Evolutionary conservation across 176 grass and related monocot genomes (phyloP), one percentile per base, ranked within the genome.

Genomic region (Alopecurus myosuroides): DNA sequence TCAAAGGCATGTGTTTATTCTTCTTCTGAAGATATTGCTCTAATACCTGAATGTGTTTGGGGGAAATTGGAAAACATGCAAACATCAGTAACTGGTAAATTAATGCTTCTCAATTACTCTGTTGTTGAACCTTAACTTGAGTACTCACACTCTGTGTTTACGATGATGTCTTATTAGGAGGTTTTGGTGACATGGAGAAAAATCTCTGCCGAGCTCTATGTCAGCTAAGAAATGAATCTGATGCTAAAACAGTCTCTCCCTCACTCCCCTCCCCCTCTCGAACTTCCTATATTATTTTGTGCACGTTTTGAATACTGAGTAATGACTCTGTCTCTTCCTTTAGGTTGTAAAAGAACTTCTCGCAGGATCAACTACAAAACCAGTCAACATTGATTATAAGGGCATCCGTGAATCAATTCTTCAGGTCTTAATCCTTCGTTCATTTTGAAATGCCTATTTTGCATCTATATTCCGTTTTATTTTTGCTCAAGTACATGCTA

Each of bases 21-120:
- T 72, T 65, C 89, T 95, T 83, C 89, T 86, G 95, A 95, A 75
- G 95, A 98, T 86, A 90, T 93, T 17, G 52, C 76, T 90, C 85
- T 95, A 83, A 90, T 98, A 85, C 95, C 95, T 89, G 90, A 95
- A 79, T 78, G 70, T 90, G 93, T 98, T 88, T 98, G 95, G 95
- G 88, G 80, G 77, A 93, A 92, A 68, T 64, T 98, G 87, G 91
- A 98, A 77, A 92, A 66, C 65, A 95, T 98, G 93, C 87, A 89
- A 60, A 72, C 76, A 40, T 93, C 93, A 82, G 74, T 69, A 77
- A 82, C 79, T 79, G 92, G 95, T 95, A 88, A 81, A 66, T 82
- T 29, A 29, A 57, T 84, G 10, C 19, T 81, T 65, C 76, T 74
- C 34, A 20, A 68, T 51, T n/a, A 77, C 82, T 62, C 6, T 30